Evolutionary conservation across 2,329 filamentous ascomycete species (phyloP), one percentile per base, ranked within the genome.

Genomic region (Stemphylium beticola): DNA sequence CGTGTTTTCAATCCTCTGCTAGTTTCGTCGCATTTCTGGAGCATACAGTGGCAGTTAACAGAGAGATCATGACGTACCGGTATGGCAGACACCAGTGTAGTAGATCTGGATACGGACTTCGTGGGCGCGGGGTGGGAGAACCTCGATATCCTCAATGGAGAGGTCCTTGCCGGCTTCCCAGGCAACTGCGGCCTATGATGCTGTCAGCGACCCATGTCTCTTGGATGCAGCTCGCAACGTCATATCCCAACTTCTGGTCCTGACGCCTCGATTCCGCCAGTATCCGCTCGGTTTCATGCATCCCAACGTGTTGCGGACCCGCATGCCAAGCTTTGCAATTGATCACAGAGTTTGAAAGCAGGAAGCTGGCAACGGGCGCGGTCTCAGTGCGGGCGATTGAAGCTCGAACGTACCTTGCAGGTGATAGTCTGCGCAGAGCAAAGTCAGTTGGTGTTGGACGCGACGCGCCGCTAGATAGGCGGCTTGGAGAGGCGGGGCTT

Each of bases 31-130:
- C 10, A 29, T 29, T 29, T 29, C 24, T 11, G 26, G 26, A 29
- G 26, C 7, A 29, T 10, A 11, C 26, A 7, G 11, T 9, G 26
- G 26, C 26, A 29, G 7, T 29, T 9, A 2, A 11, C 26, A 29
- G 26, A 29, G 26, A 12, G 20, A 12, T 7, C n/a, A 11, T 33
- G 33, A 65, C 72, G 36, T 80, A 95, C 91, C 91, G 76, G 93
- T 99, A 82, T 99, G 95, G 83, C 95, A 99, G 76, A 99, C 95
- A 79, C 95, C 95, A 49, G 95, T 99, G 83, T 97, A 96, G 83
- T 93, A 89, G 76, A 98, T 91, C 83, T 98, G 82, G 74, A 99
- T 96, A 71, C 95, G 91, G 74, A 99, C 95, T 82, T 99, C 95
- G 80, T 96, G 86, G 58, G 93, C 93, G 79, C 84, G 87, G 56